phyloP scores from a whole-genome alignment of 306 rosid genomes.

The Potentilla sterilis region DNA sequence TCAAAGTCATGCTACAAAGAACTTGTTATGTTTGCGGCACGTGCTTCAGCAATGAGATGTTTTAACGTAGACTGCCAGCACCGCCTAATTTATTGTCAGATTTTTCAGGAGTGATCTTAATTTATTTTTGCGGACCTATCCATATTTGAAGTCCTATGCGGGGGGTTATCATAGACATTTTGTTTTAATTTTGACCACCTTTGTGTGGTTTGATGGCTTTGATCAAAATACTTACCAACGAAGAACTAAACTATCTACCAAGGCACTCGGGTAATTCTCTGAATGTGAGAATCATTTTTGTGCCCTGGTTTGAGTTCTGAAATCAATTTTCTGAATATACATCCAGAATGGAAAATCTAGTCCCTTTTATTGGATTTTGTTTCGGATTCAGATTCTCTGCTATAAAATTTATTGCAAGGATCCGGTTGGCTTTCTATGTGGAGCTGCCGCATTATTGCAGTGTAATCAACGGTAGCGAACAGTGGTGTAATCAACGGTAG shows the following conservation, averaged over 20 bases:
- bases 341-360: no score
- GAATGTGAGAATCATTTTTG: no score
- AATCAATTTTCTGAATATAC: no score
- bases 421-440: not conserved
- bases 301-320: no score
- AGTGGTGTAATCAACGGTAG: not conserved
- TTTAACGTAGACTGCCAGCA: not conserved
- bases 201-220: no score
- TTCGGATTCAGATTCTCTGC: no score
- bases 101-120: not conserved
- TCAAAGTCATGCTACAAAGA: not conserved
- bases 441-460: not conserved
- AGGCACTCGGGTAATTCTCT: not conserved
- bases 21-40: not conserved
- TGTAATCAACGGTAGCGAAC: not conserved
- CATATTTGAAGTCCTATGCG: not conserved
- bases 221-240: not conserved
- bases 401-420: not conserved
- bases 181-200: not conserved
- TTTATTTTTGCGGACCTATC: not conserved
- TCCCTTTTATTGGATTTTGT: no score
- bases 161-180: no score
- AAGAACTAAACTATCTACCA: not conserved
- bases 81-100: not conserved
- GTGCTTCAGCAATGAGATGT: not conserved